Evolutionary conservation across 192 early-diverging fungal genomes (phyloP), one percentile per base, ranked within the genome.

Genomic region (Borealophlyctis nickersoniae): DNA sequence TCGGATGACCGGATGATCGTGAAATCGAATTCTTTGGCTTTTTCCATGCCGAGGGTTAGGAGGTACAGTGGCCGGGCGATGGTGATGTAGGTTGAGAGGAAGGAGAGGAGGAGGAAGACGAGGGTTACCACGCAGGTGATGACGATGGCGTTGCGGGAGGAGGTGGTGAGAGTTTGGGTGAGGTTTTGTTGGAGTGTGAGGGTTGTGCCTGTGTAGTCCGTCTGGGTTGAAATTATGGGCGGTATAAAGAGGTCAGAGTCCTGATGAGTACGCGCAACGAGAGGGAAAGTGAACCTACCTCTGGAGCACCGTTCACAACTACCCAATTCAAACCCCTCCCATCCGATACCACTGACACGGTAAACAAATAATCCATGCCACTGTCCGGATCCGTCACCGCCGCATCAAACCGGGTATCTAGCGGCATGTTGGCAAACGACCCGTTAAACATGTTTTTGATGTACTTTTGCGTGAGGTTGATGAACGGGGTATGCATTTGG

Each of bases 71-170:
- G 52, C 5, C 52, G 52, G 52, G 27, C 52, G 13, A 53, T 27
- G 7, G 52, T 27, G 9, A 53, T 19, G 52, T 53, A 53, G 11
- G 27, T 27, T 16, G 16, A 53, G 7, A 7, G n/a, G 9, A 27
- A 23, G 7, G 52, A 16, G 9, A 27, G n/a, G 16, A 53, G n/a
- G 13, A 53, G 5, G 52, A 7, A 19, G 13, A 27, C 52, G 52
- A 53, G n/a, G 13, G 27, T 53, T 16, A 53, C 27, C 11, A 7
- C 52, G 13, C 9, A 16, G 13, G 27, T 27, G 11, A 53, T 23
- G 52, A 16, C 52, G 24, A 53, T 53, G 13, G 27, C 52, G 16
- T 53, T 53, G 52, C 52, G 52, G 52, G 16, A 23, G 52, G 16
- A 23, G 7, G 52, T 27, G 9, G 52, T 23, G 52, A 53, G 52